phyloP scores from a whole-genome alignment of 768 basidiomycete species.

The Exidia glandulosa region DNA sequence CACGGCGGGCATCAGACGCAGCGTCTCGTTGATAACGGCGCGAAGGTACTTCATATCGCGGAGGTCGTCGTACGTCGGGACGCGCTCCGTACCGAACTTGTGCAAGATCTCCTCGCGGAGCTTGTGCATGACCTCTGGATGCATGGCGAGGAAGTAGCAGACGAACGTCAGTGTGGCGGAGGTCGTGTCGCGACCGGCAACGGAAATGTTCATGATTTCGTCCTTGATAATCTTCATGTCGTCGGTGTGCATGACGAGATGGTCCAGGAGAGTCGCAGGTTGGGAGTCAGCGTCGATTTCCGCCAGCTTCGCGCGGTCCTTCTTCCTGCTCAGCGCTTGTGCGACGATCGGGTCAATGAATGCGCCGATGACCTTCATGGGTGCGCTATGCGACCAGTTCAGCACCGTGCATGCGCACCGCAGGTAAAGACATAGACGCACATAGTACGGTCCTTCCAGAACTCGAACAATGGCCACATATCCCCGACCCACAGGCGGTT shows the following conservation, averaged over 20 bases:
- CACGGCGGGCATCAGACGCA: constrained; percentile 41
- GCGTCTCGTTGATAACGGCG: constrained; percentile 48
- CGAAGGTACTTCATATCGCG: constrained; percentile 47
- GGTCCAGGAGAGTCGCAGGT: constrained; percentile 35
- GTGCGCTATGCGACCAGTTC: constrained; percentile 9
- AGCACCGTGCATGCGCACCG: background rate
- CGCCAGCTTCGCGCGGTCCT: constrained; percentile 26
- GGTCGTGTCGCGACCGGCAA: constrained; percentile 31
- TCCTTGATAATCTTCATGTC: constrained; percentile 38
- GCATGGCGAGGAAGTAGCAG: constrained; percentile 42
- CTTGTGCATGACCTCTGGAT: constrained; percentile 33
- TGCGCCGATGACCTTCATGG: constrained; percentile 35
- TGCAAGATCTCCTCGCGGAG: constrained; percentile 41
- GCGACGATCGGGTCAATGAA: constrained; percentile 44
- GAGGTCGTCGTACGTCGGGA: constrained; percentile 45
- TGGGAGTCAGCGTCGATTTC: constrained; percentile 29
- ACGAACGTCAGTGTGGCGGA: constrained; percentile 42
- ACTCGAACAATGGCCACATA: constrained; percentile 43
- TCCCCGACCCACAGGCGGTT: constrained; percentile 29
- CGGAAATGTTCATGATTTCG: constrained; percentile 37
- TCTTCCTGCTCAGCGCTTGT: constrained; percentile 33
- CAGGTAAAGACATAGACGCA: background rate
- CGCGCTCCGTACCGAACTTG: constrained; percentile 29
- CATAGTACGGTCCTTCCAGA: constrained; percentile 36
- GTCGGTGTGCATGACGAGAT: constrained; percentile 43